These are phyloP conservation scores for Skeletonema tropicum DNA, from an alignment of 108 stramenopile genomes.

Conservation along the genomic window DNA sequence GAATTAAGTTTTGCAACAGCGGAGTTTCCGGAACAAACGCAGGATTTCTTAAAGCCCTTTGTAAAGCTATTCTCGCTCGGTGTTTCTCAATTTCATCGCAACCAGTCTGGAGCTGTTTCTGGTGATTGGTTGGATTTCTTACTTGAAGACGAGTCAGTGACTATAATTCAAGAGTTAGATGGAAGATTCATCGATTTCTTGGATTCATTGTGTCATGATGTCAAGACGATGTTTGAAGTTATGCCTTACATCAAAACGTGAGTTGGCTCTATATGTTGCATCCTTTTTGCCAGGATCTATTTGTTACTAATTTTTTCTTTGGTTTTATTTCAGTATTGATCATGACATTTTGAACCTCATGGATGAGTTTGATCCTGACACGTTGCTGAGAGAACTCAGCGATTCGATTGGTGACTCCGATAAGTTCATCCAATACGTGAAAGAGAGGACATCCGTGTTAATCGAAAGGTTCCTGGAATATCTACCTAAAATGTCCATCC, in stretches of 20 bases:
- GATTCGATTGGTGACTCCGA: conserved; percentile 70
- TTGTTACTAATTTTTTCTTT: neutral
- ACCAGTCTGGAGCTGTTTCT: conserved; percentile 57
- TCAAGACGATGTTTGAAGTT: conserved; percentile 75
- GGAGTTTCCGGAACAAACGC: conserved; percentile 62
- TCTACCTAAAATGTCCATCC: conserved; percentile 87
- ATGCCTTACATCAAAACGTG: conserved; percentile 87
- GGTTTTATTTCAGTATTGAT: conserved; percentile 61
- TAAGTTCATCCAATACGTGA: conserved; percentile 64
- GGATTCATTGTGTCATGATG: conserved; percentile 74
- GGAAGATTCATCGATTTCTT: conserved; percentile 73
- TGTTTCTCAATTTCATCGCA: conserved; percentile 77
- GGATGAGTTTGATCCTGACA: conserved; percentile 80
- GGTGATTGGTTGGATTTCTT: conserved; percentile 87
- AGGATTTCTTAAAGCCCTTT: conserved; percentile 69
- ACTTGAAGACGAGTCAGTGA: conserved; percentile 72
- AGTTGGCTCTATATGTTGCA: conserved; percentile 20
- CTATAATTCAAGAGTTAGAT: conserved; percentile 83
- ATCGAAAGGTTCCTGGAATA: conserved; percentile 87
- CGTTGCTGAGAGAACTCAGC: conserved; percentile 73
- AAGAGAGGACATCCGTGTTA: conserved; percentile 69
- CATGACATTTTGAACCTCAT: conserved; percentile 87
- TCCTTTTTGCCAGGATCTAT: neutral
- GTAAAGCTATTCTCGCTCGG: conserved; percentile 86
- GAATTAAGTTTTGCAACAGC: conserved; percentile 73